Evolutionary conservation across 2,329 filamentous ascomycete species (phyloP), one percentile per base, ranked within the genome.

Genomic region (Penicillium sp.): DNA sequence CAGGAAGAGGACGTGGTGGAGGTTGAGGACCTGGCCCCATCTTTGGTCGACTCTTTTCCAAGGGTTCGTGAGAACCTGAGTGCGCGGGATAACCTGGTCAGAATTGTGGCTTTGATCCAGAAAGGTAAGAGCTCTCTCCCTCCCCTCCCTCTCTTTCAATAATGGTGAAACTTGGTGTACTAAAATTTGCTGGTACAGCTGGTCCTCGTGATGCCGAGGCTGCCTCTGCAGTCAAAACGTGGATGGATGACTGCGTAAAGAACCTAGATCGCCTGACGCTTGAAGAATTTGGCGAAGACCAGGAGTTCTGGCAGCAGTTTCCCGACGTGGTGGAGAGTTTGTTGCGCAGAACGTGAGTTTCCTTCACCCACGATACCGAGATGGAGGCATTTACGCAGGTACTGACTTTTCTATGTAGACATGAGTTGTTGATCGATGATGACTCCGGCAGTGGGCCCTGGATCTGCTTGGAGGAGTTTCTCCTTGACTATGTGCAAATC

Each of bases 291-390:
- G 58, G 71, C 8, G 75, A 80, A 11, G 75, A 82, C 38, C 70
- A 70, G 26, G 77, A 79, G 5, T 80, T 83, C 61, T 82, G 81
- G 80, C 74, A 78, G 35, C 72, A 76, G 14, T 53, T 82, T 8
- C 80, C 80, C 11, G 62, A 60, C 2, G 45, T 82, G 19, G 59
- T 80, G 25, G 78, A 81, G 59, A 64, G 62, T 46, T 61, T 82
- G 30, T 63, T 81, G 52, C 75, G 76, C 58, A 73, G 81, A 70
- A 59, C 64, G 76, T 79, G 73, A 70, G 73, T 37, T 52, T 35
- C 30, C 52, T 28, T 13, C 19, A 22, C 14, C 22, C 30, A 35
- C 5, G 14, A 52, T 28, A n/a, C 14, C 4, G 26, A 25, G n/a
- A 38, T 13, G 37, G 10, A 33, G 37, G 13, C 11, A 16, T 25